Conservation (phyloP, 2,329 filamentous ascomycete species). For the Helotiales sp. region DNA sequence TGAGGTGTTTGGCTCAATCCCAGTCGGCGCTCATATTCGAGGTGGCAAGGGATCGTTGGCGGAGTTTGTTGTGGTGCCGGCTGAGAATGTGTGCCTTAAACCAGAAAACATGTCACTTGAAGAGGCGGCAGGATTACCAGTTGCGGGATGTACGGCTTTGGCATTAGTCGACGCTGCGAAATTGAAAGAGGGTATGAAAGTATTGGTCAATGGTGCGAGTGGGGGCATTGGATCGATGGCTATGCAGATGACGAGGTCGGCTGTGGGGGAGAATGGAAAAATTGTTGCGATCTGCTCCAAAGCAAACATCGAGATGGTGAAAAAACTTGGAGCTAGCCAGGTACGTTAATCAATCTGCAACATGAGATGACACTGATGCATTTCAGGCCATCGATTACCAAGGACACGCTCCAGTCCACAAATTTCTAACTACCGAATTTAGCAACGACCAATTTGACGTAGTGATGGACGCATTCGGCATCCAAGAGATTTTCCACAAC, state of each 20-base stretch:
- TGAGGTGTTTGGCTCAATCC: slow-evolving; percentile 48
- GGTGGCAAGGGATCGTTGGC: slow-evolving; percentile 49
- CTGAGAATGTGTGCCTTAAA: slow-evolving; percentile 44
- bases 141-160: slow-evolving; percentile 48
- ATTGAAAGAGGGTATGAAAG: slow-evolving; percentile 46
- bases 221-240: slow-evolving; percentile 55
- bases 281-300: slow-evolving; percentile 56
- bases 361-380: not conserved
- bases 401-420: slow-evolving; percentile 45
- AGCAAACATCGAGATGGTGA: slow-evolving; percentile 52
- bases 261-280: slow-evolving; percentile 48
- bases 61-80: slow-evolving; percentile 47
- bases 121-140: slow-evolving; percentile 47
- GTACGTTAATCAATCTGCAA: slow-evolving; percentile 38
- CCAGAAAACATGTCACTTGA: slow-evolving; percentile 41
- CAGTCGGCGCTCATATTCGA: slow-evolving; percentile 41
- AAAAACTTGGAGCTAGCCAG: slow-evolving; percentile 53
- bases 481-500: slow-evolving; percentile 51
- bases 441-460: slow-evolving; percentile 46
- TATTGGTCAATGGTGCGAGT: slow-evolving; percentile 57
- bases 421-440: slow-evolving; percentile 44
- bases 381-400: slow-evolving; percentile 50
- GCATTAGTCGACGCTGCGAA: slow-evolving; percentile 48
- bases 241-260: slow-evolving; percentile 49
- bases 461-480: slow-evolving; percentile 57